Evolutionary conservation across 2,329 filamentous ascomycete species (phyloP).

Genomic region (Monosporascus sp.): DNA sequence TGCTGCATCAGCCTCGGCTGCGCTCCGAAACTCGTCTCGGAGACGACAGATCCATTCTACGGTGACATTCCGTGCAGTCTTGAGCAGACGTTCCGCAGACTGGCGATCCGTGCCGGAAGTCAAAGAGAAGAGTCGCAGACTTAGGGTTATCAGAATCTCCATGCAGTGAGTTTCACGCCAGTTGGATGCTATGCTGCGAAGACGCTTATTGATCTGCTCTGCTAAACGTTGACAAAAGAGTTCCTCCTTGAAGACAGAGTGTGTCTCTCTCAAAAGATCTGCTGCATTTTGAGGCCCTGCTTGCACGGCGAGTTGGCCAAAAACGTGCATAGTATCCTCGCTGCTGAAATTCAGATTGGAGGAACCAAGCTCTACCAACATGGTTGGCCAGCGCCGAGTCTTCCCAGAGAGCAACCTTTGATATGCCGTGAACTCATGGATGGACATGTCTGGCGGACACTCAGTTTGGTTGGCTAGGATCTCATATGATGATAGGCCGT

Average conservation of each 20-base stretch:
- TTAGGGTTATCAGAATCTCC: constrained; percentile 49
- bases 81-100: constrained; percentile 30
- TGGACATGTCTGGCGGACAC: constrained; percentile 40
- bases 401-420: constrained; percentile 42
- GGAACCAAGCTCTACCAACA: constrained; percentile 45
- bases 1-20: constrained; percentile 31
- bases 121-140: constrained; percentile 10
- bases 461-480: constrained; percentile 43
- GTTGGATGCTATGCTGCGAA: constrained; percentile 44
- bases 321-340: constrained; percentile 41
- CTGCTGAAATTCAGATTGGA: constrained; percentile 56
- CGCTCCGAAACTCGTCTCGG: constrained; percentile 35
- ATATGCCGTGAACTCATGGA: constrained; percentile 49
- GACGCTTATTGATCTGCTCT: constrained; percentile 36
- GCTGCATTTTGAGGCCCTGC: constrained; percentile 40
- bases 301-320: constrained; percentile 50
- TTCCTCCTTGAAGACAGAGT: constrained; percentile 43
- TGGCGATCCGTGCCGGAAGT: background rate
- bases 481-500: constrained; percentile 48
- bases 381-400: constrained; percentile 42
- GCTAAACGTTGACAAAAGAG: constrained; percentile 44
- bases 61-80: constrained; percentile 35
- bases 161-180: constrained; percentile 57
- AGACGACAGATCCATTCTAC: constrained; percentile 44
- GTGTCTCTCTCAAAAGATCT: constrained; percentile 38